These are phyloP conservation scores for Neurospora africana DNA, from an alignment of 495 filamentous ascomycete species.

Conservation along the genomic window DNA sequence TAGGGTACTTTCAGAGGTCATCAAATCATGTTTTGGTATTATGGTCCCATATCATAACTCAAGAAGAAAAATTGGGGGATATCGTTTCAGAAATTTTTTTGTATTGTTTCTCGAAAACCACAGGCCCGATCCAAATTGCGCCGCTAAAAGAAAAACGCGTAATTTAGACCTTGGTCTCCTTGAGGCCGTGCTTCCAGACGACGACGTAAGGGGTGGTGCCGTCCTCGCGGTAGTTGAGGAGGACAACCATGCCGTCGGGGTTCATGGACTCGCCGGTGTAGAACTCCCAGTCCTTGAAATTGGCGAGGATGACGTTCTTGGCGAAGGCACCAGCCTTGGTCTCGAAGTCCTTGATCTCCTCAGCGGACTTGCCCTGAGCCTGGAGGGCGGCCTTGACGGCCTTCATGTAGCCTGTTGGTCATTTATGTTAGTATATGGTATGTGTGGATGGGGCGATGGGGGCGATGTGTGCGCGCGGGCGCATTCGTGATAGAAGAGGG, in stretches of 20 bases:
- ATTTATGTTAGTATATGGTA: neutral
- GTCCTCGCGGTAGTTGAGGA: constrained; percentile 96
- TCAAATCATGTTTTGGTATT: neutral
- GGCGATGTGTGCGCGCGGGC: neutral
- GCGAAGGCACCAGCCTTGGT: constrained; percentile 54
- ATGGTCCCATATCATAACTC: neutral
- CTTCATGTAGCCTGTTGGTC: constrained; percentile 72
- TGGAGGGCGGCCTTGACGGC: constrained; percentile 59
- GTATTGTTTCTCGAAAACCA: neutral
- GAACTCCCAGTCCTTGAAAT: constrained; percentile 93
- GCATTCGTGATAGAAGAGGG: too few species aligned
- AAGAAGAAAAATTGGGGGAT: neutral
- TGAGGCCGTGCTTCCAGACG: constrained; percentile 93
- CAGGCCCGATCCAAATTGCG: neutral
- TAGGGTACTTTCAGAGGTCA: neutral
- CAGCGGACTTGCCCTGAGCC: constrained; percentile 47
- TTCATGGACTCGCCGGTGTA: constrained; percentile 87
- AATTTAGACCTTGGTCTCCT: constrained; percentile 80
- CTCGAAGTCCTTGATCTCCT: constrained; percentile 68
- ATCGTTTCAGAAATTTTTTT: neutral
- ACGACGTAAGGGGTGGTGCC: constrained; percentile 81
- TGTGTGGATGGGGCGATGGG: neutral
- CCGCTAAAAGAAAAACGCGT: neutral
- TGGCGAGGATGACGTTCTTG: constrained; percentile 67
- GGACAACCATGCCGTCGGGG: constrained; percentile 85